A percentile compares a stretch with the other conserved stretches of the same genome.
These are phyloP conservation scores for Suillus subalutaceus DNA, from an alignment of 768 basidiomycete species.

Conservation along the genomic window DNA sequence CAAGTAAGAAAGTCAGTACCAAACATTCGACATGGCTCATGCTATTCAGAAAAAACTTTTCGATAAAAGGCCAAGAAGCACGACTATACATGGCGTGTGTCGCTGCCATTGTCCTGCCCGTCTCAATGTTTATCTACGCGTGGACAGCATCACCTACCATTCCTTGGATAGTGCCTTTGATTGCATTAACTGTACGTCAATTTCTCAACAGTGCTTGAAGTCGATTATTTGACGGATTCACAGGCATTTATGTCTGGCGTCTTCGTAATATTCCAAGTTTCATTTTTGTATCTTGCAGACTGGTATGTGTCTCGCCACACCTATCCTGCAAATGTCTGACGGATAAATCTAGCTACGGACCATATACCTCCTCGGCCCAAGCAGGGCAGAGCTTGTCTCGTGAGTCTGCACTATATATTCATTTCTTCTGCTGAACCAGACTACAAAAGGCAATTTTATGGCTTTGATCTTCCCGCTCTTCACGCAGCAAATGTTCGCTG, in stretches of 20 bases:
- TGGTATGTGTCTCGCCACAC: conserved; percentile 35
- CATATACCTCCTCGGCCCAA: conserved; percentile 56
- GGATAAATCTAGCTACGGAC: conserved; percentile 36
- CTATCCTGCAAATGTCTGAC: neutral
- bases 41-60: conserved; percentile 26
- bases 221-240: conserved; percentile 8
- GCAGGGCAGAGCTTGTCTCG: conserved; percentile 55
- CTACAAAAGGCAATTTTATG: conserved; percentile 37
- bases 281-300: conserved; percentile 55
- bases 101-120: conserved; percentile 55
- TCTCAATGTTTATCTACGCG: conserved; percentile 69
- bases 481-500: conserved; percentile 47
- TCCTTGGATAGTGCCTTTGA: conserved; percentile 54
- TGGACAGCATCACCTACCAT: conserved; percentile 63
- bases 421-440: neutral
- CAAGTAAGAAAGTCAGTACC: conserved; percentile 33
- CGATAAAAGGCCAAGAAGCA: conserved; percentile 49
- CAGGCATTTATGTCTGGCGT: conserved; percentile 44
- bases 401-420: conserved; percentile 20
- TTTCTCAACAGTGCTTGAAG: neutral
- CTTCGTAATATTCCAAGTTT: conserved; percentile 47
- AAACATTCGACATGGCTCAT: conserved; percentile 21
- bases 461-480: conserved; percentile 54
- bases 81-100: conserved; percentile 58
- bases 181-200: conserved; percentile 24